A percentile compares a stretch with the other conserved stretches of the same genome.
Evolutionary conservation across 176 grass and related monocot genomes (phyloP).

Genomic region (Leersia perrieri): DNA sequence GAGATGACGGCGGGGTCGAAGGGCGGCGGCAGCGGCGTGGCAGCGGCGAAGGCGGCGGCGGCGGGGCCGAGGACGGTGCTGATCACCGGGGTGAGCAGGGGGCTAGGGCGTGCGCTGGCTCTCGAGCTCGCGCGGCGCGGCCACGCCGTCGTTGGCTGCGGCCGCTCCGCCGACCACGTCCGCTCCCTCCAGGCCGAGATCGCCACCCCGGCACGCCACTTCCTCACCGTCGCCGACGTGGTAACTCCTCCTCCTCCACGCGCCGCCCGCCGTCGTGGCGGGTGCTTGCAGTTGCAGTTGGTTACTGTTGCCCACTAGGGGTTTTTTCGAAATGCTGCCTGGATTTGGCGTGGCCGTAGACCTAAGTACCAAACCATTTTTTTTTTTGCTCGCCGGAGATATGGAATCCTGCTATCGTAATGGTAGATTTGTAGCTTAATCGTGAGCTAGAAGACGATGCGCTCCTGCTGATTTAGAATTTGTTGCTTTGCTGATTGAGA

Average conservation of each 20-base stretch:
- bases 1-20: slow-evolving; percentile 44
- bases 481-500: not conserved
- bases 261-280: not conserved
- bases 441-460: not conserved
- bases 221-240: slow-evolving; percentile 69
- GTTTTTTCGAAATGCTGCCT: not conserved
- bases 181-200: slow-evolving; percentile 70
- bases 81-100: slow-evolving; percentile 84
- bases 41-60: slow-evolving; percentile 39
- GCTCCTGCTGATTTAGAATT: not conserved
- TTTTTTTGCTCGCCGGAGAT: not conserved
- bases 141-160: slow-evolving; percentile 72
- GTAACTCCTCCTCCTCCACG: slow-evolving; percentile 22
- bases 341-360: not conserved
- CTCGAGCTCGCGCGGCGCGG: slow-evolving; percentile 78
- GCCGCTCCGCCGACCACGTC: slow-evolving; percentile 73
- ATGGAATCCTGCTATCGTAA: not conserved
- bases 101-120: slow-evolving; percentile 73
- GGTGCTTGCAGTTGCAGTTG: not conserved
- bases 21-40: slow-evolving; percentile 39
- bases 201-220: slow-evolving; percentile 58
- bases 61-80: slow-evolving; percentile 68
- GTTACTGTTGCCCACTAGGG: not conserved
- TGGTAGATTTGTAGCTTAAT: not conserved
- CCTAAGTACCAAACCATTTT: not conserved